Conservation (phyloP, 495 filamentous ascomycete genomes). For the Penicillium subrubescens region DNA sequence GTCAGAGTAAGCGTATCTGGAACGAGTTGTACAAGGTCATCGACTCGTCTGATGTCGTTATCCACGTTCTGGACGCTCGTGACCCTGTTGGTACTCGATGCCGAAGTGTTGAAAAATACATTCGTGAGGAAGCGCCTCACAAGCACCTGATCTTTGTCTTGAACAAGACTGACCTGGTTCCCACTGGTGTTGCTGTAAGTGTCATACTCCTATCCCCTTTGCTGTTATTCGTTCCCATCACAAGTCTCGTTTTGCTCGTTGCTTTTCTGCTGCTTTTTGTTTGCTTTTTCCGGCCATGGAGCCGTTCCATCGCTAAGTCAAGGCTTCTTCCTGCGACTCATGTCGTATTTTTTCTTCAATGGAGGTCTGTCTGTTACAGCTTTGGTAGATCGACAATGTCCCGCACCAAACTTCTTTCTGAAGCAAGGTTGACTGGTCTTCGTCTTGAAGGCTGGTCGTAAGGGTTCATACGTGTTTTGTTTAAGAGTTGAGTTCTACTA, state of each 20-base stretch:
- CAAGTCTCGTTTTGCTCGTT: slow-evolving; percentile 16
- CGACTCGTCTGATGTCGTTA: slow-evolving; percentile 92
- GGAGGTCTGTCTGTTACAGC: slow-evolving; percentile 95
- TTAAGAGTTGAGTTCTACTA: slow-evolving; percentile 84
- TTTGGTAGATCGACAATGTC: slow-evolving; percentile 88
- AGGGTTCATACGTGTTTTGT: slow-evolving; percentile 68
- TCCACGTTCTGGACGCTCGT: slow-evolving; percentile 92
- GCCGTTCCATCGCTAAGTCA: slow-evolving; percentile 87
- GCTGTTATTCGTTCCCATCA: slow-evolving; percentile 10
- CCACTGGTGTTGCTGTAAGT: slow-evolving; percentile 92
- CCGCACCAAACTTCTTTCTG: slow-evolving; percentile 65
- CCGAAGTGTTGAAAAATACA: slow-evolving; percentile 88
- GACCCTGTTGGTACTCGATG: slow-evolving; percentile 91
- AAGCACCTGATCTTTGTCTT: slow-evolving; percentile 92
- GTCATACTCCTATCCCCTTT: slow-evolving; percentile 8
- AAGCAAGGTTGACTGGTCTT: slow-evolving; percentile 67
- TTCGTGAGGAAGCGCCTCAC: slow-evolving; percentile 88
- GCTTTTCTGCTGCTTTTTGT: slow-evolving; percentile 15
- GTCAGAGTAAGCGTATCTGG: slow-evolving; percentile 93
- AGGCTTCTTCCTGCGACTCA: slow-evolving; percentile 69
- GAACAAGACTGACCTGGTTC: slow-evolving; percentile 97
- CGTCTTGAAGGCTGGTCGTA: slow-evolving; percentile 76
- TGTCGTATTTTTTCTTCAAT: slow-evolving; percentile 53
- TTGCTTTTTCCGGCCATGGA: slow-evolving; percentile 18
- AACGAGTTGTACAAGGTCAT: slow-evolving; percentile 99